Conservation (phyloP, 2,329 filamentous ascomycete genomes). For the Ceratocystis colombiana region DNA sequence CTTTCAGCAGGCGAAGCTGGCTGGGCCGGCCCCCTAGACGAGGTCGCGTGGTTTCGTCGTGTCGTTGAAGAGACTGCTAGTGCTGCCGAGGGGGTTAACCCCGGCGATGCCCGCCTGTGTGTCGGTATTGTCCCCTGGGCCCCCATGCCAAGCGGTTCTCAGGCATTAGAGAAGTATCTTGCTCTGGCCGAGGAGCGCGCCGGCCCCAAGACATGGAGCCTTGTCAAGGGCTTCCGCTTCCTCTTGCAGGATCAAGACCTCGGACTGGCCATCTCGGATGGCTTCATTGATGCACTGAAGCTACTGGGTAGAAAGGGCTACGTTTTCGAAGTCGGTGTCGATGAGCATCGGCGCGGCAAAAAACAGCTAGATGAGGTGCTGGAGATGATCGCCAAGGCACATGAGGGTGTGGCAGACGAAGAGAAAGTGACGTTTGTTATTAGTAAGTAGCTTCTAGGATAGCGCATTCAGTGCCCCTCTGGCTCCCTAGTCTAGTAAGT, state of each 20-base stretch:
- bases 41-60: conserved; percentile 58
- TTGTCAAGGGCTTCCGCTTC: conserved; percentile 71
- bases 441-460: conserved; percentile 38
- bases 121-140: conserved; percentile 74
- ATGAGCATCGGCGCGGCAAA: conserved; percentile 65
- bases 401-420: conserved; percentile 49
- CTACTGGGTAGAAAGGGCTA: conserved; percentile 54
- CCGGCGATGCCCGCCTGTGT: conserved; percentile 43
- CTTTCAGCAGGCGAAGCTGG: conserved; percentile 39
- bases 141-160: conserved; percentile 58
- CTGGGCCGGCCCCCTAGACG: conserved; percentile 59
- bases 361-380: conserved; percentile 63
- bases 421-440: conserved; percentile 58
- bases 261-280: conserved; percentile 52
- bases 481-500: neutral
- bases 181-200: conserved; percentile 48
- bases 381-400: conserved; percentile 58
- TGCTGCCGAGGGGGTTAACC: conserved; percentile 48
- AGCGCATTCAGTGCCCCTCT: neutral
- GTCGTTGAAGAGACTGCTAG: conserved; percentile 52
- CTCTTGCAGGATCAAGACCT: conserved; percentile 66
- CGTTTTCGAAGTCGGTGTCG: conserved; percentile 74
- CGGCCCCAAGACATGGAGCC: conserved; percentile 51
- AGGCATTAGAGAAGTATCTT: conserved; percentile 56
- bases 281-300: conserved; percentile 56